These are phyloP conservation scores for Plasmodium relictum DNA, from an alignment of 169 alveolate genomes.

Conservation along the genomic window DNA sequence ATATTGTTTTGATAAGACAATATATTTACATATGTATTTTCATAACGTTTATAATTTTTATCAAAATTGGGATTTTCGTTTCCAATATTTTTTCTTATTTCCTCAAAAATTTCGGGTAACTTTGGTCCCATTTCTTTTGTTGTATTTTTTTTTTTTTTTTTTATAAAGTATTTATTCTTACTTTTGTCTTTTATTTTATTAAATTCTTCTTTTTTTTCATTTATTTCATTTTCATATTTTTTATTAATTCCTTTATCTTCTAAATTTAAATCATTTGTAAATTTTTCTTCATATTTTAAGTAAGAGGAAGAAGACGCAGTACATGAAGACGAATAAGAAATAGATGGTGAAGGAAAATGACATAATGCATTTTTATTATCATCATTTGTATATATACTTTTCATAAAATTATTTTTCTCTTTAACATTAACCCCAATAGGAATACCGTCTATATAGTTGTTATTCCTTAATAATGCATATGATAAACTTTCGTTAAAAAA, in stretches of 20 bases:
- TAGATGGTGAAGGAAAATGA: background rate
- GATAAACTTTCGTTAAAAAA: constrained; percentile 70
- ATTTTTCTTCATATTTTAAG: background rate
- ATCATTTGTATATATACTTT: background rate
- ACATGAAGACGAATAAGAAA: background rate
- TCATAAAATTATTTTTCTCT: background rate
- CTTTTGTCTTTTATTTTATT: background rate
- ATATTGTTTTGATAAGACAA: constrained; percentile 32
- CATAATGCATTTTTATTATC: background rate
- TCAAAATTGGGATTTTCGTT: constrained; percentile 2
- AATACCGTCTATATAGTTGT: constrained; percentile 68
- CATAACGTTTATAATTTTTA: background rate
- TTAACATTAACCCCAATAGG: constrained; percentile 61
- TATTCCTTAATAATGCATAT: constrained; percentile 47
- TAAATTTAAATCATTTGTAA: background rate
- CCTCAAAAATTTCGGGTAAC: constrained; percentile 49
- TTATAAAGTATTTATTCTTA: background rate
- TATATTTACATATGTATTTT: constrained; percentile 55
- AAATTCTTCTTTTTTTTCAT: background rate
- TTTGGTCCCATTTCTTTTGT: constrained; percentile 44
- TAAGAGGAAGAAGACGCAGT: background rate
- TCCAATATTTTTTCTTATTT: constrained; percentile 21
- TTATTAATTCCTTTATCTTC: background rate
- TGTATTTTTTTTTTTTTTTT: background rate
- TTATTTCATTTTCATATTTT: background rate